Percentiles rank a stretch among this genome's conserved stretches.
Conservation (phyloP, 2,329 filamentous ascomycete genomes). For the Phymatotrichopsis omnivora region DNA sequence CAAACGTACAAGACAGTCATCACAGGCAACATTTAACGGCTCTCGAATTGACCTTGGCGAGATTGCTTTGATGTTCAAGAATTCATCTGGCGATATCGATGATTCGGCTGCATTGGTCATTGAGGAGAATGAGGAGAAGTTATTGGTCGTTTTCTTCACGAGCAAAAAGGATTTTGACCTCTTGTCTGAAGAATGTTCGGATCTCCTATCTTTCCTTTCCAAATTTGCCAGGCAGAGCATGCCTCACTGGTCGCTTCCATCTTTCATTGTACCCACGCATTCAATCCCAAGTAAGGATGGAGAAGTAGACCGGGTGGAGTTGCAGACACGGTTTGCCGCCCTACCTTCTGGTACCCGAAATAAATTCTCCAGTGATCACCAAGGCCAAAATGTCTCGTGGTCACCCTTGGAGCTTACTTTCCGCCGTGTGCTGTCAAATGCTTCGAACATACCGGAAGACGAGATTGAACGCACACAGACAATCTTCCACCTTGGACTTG, state of each 20-base stretch:
- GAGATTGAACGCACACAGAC: conserved; percentile 53
- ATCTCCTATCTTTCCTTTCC: neutral
- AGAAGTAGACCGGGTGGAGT: conserved; percentile 8
- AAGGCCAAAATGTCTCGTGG: conserved; percentile 19
- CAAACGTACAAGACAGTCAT: conserved; percentile 11
- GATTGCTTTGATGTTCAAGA: conserved; percentile 10
- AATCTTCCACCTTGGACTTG: conserved; percentile 76
- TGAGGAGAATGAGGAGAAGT: conserved; percentile 8
- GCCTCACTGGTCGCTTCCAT: conserved; percentile 25
- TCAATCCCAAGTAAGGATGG: conserved; percentile 8
- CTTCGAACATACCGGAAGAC: conserved; percentile 50
- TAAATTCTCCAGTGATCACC: conserved; percentile 9
- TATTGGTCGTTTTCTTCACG: conserved; percentile 18
- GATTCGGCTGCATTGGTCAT: conserved; percentile 16
- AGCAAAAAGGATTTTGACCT: neutral
- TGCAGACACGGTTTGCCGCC: conserved; percentile 16
- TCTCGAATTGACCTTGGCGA: conserved; percentile 44
- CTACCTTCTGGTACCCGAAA: conserved; percentile 6
- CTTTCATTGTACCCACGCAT: conserved; percentile 19
- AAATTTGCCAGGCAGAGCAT: conserved; percentile 12
- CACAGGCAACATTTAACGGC: conserved; percentile 1
- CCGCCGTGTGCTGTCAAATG: conserved; percentile 28
- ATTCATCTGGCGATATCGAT: neutral
- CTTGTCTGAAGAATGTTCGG: neutral
- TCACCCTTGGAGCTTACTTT: conserved; percentile 21